Evolutionary conservation across 208 protist species (phyloP).

Genomic region (Acanthamoeba quina): DNA sequence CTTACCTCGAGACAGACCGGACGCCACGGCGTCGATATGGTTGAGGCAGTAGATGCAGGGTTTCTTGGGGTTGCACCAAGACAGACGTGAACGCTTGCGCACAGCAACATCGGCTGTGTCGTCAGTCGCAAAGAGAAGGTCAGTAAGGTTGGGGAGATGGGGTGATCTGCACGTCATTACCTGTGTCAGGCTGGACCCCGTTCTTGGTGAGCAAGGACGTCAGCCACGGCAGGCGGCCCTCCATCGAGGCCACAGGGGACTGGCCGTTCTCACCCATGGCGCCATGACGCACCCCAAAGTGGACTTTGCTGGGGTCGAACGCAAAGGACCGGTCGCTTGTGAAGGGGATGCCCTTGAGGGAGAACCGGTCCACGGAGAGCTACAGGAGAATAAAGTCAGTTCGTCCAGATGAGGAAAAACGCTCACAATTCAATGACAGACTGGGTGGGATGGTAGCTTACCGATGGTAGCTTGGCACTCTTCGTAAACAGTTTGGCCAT

Average conservation of each 20-base stretch:
- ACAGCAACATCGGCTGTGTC: background rate
- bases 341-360: background rate
- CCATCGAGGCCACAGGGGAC: background rate
- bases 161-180: background rate
- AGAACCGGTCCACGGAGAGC: background rate
- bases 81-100: slow-evolving; percentile 16
- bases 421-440: background rate
- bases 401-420: background rate
- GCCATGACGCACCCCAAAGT: background rate
- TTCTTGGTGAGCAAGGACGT: background rate
- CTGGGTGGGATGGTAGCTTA: background rate
- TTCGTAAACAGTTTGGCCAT: background rate
- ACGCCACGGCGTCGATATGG: slow-evolving; percentile 28
- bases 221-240: background rate
- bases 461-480: background rate
- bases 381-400: background rate
- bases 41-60: slow-evolving; percentile 31
- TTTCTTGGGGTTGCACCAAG: slow-evolving; percentile 15
- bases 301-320: background rate
- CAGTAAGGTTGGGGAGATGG: too few species aligned
- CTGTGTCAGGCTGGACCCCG: background rate
- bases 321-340: background rate
- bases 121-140: background rate
- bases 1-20: slow-evolving; percentile 25
- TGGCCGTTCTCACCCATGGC: background rate